Evolutionary conservation across 176 grass and related monocot species (phyloP).

Genomic region (Puccinellia tenuiflora): DNA sequence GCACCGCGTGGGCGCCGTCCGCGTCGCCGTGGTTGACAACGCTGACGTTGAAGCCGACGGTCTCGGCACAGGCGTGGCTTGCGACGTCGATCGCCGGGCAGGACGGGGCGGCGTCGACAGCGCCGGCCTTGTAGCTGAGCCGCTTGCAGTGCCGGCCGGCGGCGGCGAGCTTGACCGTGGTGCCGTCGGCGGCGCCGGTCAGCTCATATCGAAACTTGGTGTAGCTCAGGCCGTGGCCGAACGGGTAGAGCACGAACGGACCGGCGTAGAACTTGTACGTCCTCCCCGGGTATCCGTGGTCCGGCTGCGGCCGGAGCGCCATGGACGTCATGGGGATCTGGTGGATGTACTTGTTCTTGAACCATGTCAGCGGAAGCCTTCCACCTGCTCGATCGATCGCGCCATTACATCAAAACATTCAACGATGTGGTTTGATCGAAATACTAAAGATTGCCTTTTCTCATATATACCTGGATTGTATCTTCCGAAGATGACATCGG

Average conservation of each 20-base stretch:
- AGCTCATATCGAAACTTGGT: constrained; percentile 29
- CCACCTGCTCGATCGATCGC: constrained; percentile 4
- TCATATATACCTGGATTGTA: constrained; percentile 37
- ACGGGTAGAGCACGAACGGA: constrained; percentile 22
- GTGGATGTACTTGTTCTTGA: constrained; percentile 25
- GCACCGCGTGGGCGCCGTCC: constrained; percentile 18
- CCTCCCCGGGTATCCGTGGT: constrained; percentile 33
- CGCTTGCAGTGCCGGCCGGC: constrained; percentile 19
- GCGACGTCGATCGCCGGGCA: constrained; percentile 7
- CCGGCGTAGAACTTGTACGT: constrained; percentile 46
- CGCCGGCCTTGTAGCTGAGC: constrained; percentile 20
- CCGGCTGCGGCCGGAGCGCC: constrained; percentile 19
- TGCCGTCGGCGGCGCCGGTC: not conserved
- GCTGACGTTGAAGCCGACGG: constrained; percentile 12
- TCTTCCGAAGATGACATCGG: constrained; percentile 42
- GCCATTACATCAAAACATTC: not conserved
- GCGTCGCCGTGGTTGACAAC: constrained; percentile 24
- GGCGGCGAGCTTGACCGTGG: not conserved
- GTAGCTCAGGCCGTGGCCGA: constrained; percentile 29
- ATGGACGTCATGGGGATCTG: constrained; percentile 44
- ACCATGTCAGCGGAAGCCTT: constrained; percentile 39
- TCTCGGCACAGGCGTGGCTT: not conserved
- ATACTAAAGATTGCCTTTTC: not conserved
- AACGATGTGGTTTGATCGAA: not conserved
- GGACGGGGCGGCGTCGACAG: not conserved